Conservation (phyloP, 1,284 basidiomycete genomes). For the Mycosarcoma mackinlayi region DNA sequence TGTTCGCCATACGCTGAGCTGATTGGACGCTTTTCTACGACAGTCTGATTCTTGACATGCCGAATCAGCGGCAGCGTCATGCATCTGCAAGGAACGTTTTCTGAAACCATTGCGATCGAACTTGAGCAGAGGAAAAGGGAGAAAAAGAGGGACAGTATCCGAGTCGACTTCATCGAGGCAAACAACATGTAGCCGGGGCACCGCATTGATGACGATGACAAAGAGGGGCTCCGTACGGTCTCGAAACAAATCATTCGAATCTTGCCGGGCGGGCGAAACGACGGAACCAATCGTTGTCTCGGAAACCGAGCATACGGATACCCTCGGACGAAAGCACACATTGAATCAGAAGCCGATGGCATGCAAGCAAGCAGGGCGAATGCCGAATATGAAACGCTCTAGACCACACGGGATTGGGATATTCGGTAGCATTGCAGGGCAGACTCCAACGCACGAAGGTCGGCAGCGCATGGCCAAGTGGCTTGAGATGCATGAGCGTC, state of each 20-base stretch:
- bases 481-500: background rate
- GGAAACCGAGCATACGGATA: conserved; percentile 1
- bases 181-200: conserved; percentile 3
- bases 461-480: conserved; percentile 3
- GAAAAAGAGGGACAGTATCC: too few species aligned
- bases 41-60: too few species aligned
- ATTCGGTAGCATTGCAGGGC: too few species aligned
- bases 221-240: background rate
- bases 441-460: too few species aligned
- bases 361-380: too few species aligned
- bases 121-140: background rate
- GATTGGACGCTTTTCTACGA: too few species aligned
- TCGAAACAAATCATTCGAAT: background rate
- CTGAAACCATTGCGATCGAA: background rate
- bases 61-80: too few species aligned
- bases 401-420: background rate
- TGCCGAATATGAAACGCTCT: too few species aligned
- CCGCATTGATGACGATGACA: background rate
- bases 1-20: too few species aligned
- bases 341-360: too few species aligned
- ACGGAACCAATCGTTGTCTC: too few species aligned
- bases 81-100: conserved; percentile 6
- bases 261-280: too few species aligned
- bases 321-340: conserved; percentile 1
- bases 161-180: background rate